Evolutionary conservation across 192 early-diverging fungal genomes (phyloP).

Genomic region (Piromyces finnis): DNA sequence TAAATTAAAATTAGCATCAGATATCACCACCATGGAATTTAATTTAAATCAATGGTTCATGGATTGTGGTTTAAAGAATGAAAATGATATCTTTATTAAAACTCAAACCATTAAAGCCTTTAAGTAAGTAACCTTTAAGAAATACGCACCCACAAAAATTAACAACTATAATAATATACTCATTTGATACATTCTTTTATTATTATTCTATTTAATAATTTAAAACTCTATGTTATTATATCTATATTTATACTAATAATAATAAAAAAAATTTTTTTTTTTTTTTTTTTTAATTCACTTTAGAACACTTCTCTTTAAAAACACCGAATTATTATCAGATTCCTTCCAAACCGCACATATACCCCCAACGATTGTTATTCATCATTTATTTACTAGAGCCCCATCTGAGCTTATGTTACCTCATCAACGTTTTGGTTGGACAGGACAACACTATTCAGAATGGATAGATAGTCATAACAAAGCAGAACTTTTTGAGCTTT

Average conservation of each 20-base stretch:
- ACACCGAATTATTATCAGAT: conserved; percentile 25
- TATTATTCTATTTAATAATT: too few species aligned
- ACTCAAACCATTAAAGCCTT: conserved; percentile 40
- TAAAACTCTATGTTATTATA: too few species aligned
- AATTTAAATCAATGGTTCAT: conserved; percentile 37
- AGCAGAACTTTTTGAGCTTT: conserved; percentile 4
- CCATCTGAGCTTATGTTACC: conserved; percentile 29
- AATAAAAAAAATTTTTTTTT: too few species aligned
- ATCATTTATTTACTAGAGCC: conserved; percentile 43
- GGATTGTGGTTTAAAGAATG: conserved; percentile 32
- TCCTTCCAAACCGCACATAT: conserved; percentile 26
- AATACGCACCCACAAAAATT: too few species aligned
- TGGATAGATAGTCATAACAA: conserved; percentile 45
- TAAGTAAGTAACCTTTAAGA: conserved; percentile 11
- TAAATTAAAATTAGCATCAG: conserved; percentile 43
- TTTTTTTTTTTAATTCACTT: too few species aligned
- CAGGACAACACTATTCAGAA: conserved; percentile 38
- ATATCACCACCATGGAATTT: conserved; percentile 60
- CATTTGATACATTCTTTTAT: too few species aligned
- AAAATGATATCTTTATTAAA: conserved; percentile 26
- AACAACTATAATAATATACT: too few species aligned
- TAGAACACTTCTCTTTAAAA: conserved; percentile 45
- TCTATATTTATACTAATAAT: too few species aligned
- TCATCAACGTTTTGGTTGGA: conserved; percentile 29
- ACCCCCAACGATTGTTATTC: conserved; percentile 23